Evolutionary conservation across 257 asterid genomes (phyloP).

Genomic region (Nicotiana obtusifolia): DNA sequence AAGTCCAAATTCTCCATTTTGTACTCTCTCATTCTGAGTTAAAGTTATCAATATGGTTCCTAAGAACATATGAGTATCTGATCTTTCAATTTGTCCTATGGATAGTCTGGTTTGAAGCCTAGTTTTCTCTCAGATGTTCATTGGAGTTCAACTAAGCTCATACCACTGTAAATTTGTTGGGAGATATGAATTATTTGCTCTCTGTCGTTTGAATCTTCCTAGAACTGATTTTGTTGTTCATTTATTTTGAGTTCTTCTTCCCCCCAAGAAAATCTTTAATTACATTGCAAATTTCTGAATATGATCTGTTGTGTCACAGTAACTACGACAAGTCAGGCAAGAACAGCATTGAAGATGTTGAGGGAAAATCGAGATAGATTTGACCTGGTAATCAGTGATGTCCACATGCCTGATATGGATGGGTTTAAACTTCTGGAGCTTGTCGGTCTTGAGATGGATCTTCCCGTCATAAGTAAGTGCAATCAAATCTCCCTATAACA

Average conservation of each 20-base stretch:
- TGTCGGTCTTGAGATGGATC: constrained; percentile 83
- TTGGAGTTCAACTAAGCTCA: constrained; percentile 1
- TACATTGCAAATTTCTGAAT: neutral
- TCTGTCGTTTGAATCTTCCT: neutral
- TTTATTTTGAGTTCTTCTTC: neutral
- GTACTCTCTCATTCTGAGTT: neutral
- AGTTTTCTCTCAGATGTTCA: neutral
- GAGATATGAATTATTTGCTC: neutral
- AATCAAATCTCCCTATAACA: no score
- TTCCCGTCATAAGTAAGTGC: constrained; percentile 78
- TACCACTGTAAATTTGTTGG: neutral
- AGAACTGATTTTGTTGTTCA: neutral
- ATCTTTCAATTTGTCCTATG: neutral
- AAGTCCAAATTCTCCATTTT: constrained; percentile 1
- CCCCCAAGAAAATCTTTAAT: constrained; percentile 11
- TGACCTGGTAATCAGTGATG: constrained; percentile 81
- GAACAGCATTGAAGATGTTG: constrained; percentile 58
- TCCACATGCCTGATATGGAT: constrained; percentile 95
- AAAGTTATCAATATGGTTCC: neutral
- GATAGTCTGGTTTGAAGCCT: neutral
- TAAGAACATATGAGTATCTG: neutral
- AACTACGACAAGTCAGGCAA: constrained; percentile 60
- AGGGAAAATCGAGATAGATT: constrained; percentile 64
- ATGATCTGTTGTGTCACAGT: constrained; percentile 27
- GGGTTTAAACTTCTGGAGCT: constrained; percentile 86